Percentiles rank a stretch among this genome's conserved stretches.
Conservation (phyloP, 2,329 filamentous ascomycete species). For the Boeremia lycopersici region DNA sequence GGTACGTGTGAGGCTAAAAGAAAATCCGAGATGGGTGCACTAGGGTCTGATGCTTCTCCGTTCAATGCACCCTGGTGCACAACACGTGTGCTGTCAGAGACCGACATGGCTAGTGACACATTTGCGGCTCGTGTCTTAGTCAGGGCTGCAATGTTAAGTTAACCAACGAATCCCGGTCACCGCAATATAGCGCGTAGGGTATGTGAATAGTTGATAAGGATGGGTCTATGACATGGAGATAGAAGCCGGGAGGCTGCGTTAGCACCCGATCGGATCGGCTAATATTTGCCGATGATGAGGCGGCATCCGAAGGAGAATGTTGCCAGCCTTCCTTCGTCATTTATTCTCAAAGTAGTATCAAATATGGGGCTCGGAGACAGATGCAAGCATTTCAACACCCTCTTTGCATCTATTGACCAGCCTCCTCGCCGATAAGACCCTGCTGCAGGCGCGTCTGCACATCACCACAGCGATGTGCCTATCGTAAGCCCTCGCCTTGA, state of each 20-base stretch:
- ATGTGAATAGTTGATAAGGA: conserved; percentile 11
- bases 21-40: conserved; percentile 4
- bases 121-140: conserved; percentile 18
- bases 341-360: too few species aligned
- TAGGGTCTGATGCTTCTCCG: not conserved
- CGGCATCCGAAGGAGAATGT: conserved; percentile 5
- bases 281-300: conserved; percentile 4
- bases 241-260: not conserved
- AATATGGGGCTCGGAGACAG: too few species aligned
- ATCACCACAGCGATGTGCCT: too few species aligned
- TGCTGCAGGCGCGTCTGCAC: too few species aligned
- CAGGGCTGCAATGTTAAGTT: not conserved
- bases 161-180: not conserved
- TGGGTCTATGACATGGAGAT: not conserved
- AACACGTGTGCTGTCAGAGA: not conserved
- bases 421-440: too few species aligned
- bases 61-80: conserved; percentile 2
- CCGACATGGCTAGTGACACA: conserved; percentile 20
- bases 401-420: too few species aligned
- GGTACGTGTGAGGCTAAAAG: not conserved
- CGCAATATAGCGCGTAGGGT: conserved; percentile 2
- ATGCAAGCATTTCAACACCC: too few species aligned
- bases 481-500: too few species aligned
- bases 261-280: not conserved
- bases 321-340: not conserved